These are phyloP conservation scores for Bisporella sp. DNA, from an alignment of 2,329 filamentous ascomycete genomes.

Conservation along the genomic window DNA sequence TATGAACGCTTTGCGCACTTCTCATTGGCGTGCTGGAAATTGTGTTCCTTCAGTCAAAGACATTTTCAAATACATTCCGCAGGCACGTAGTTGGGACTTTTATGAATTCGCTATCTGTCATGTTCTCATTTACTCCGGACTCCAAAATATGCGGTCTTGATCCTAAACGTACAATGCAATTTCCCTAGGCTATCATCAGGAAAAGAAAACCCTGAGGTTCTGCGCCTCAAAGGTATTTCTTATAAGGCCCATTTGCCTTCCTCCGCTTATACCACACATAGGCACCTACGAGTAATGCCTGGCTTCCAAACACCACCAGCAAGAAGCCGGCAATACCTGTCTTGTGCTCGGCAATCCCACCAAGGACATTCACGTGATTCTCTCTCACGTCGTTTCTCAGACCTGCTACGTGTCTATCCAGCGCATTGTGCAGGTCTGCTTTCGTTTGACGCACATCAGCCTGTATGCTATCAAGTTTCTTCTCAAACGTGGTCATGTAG, in stretches of 20 bases:
- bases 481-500: constrained; percentile 38
- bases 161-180: too few relatives aligned
- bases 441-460: constrained; percentile 52
- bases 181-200: too few relatives aligned
- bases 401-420: constrained; percentile 17
- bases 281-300: constrained; percentile 17
- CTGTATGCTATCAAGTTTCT: constrained; percentile 46
- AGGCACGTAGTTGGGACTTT: too few relatives aligned
- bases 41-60: too few relatives aligned
- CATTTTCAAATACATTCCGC: too few relatives aligned
- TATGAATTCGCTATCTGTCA: too few relatives aligned
- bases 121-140: too few relatives aligned
- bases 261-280: constrained; percentile 27
- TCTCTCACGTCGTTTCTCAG: constrained; percentile 17
- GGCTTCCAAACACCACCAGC: constrained; percentile 21
- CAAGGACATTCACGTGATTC: constrained; percentile 15
- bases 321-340: constrained; percentile 9
- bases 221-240: constrained; percentile 26
- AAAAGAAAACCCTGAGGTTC: too few relatives aligned
- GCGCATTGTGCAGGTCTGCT: constrained; percentile 34
- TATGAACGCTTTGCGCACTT: too few relatives aligned
- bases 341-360: constrained; percentile 7
- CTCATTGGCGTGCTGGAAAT: too few relatives aligned
- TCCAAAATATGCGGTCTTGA: too few relatives aligned
- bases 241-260: constrained; percentile 16